Conservation (phyloP, 169 alveolate species). For the Plasmodium reichenowi region DNA sequence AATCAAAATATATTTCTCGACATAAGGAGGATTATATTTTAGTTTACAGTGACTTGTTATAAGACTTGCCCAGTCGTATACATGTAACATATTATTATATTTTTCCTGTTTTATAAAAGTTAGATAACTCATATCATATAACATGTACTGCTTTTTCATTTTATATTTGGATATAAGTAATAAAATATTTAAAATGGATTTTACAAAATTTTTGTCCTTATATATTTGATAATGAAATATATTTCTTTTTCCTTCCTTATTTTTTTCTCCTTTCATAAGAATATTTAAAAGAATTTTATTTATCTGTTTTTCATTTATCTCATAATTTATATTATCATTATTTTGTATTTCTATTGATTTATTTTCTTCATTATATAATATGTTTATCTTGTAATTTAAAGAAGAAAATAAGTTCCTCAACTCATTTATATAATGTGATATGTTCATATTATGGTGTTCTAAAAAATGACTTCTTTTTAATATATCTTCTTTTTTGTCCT, state of each 20-base stretch:
- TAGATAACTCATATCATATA: conserved; percentile 2
- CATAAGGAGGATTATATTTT: neutral
- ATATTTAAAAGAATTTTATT: neutral
- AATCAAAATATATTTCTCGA: neutral
- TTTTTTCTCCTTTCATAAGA: too few relatives aligned
- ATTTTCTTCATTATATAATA: neutral
- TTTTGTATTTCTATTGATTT: neutral
- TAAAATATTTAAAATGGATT: conserved; percentile 13
- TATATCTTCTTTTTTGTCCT: neutral
- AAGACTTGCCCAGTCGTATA: conserved; percentile 31
- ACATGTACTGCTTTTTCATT: neutral
- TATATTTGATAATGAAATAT: neutral
- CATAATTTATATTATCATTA: neutral
- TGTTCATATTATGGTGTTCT: too few relatives aligned
- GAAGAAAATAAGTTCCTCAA: neutral
- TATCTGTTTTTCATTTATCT: neutral
- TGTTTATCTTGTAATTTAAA: neutral
- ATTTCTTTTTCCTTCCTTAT: neutral
- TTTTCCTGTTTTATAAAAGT: neutral
- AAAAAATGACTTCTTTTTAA: neutral
- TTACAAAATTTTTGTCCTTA: neutral
- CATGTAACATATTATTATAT: neutral
- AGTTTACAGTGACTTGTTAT: conserved; percentile 13
- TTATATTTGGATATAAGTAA: conserved; percentile 1
- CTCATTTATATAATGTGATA: neutral